phyloP scores from a whole-genome alignment of 1,139 yeast species.

The Yamadazyma atlantica region DNA sequence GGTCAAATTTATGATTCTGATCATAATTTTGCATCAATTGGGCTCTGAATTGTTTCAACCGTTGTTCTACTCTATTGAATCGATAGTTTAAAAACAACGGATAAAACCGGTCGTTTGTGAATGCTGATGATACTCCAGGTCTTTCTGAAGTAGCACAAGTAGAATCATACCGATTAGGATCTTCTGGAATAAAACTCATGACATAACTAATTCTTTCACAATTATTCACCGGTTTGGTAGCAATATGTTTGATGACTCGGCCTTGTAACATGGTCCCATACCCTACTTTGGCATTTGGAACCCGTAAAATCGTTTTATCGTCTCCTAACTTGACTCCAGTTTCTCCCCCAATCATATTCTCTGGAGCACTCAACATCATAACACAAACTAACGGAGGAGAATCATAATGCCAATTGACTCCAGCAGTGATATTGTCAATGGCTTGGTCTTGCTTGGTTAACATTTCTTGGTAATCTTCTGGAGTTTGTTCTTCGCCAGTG shows the following conservation, averaged over 20 bases:
- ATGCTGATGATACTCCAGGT: slow-evolving; percentile 36
- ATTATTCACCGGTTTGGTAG: slow-evolving; percentile 29
- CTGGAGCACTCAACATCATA: slow-evolving; percentile 31
- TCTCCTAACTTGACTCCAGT: slow-evolving; percentile 30
- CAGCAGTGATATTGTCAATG: slow-evolving; percentile 9
- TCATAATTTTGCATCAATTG: slow-evolving; percentile 18
- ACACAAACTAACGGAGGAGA: slow-evolving; percentile 34
- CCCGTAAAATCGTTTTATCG: slow-evolving; percentile 13
- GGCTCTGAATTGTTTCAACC: slow-evolving; percentile 26
- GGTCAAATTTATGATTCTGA: slow-evolving; percentile 32
- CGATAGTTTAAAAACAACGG: slow-evolving; percentile 44
- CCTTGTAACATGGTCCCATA: slow-evolving; percentile 53
- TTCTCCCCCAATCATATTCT: slow-evolving; percentile 34
- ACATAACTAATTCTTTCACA: slow-evolving; percentile 38
- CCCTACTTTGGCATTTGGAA: slow-evolving; percentile 15
- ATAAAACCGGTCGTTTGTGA: slow-evolving; percentile 39
- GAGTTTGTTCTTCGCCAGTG: slow-evolving; percentile 11
- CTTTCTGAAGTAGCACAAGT: slow-evolving; percentile 41
- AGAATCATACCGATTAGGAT: slow-evolving; percentile 34
- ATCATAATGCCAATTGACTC: slow-evolving; percentile 30
- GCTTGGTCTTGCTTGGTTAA: slow-evolving; percentile 13
- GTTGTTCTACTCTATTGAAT: slow-evolving; percentile 30
- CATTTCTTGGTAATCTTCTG: slow-evolving; percentile 10
- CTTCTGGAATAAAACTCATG: slow-evolving; percentile 42
- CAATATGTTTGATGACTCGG: slow-evolving; percentile 20